A percentile compares a stretch with the other conserved stretches of the same genome.
Conservation (phyloP, 2,329 filamentous ascomycete species). For the Verticillium klebahnii region DNA sequence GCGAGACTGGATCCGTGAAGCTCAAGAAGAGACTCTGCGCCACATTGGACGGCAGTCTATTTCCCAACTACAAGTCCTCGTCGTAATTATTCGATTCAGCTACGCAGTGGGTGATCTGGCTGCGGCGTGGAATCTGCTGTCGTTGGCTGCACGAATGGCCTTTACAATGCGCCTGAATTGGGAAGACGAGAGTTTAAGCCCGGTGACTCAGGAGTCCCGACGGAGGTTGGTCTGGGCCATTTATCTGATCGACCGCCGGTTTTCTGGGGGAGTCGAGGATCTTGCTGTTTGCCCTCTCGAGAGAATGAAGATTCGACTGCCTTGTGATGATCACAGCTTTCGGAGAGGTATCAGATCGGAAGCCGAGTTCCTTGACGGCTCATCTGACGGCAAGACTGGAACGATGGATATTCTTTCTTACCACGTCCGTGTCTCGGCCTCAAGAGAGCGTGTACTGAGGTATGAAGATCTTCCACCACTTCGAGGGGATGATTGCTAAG, state of each 20-base stretch:
- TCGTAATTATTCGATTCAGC: slow-evolving; percentile 15
- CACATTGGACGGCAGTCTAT: not conserved
- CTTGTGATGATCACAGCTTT: slow-evolving; percentile 18
- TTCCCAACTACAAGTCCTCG: slow-evolving; percentile 15
- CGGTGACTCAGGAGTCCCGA: slow-evolving; percentile 16
- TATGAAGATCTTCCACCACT: not conserved
- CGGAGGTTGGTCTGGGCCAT: slow-evolving; percentile 22
- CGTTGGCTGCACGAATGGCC: slow-evolving; percentile 16
- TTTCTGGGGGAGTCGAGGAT: slow-evolving; percentile 23
- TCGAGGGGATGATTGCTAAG: not conserved
- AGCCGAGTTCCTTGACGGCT: not conserved
- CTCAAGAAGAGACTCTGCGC: slow-evolving; percentile 7
- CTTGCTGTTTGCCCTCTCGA: slow-evolving; percentile 18
- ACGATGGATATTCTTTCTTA: not conserved
- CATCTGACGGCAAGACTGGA: not conserved
- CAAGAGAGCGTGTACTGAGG: not conserved
- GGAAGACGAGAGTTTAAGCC: slow-evolving; percentile 11
- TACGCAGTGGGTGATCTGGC: slow-evolving; percentile 5
- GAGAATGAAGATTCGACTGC: slow-evolving; percentile 19
- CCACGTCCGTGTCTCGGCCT: not conserved
- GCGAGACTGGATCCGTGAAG: slow-evolving; percentile 15
- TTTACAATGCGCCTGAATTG: slow-evolving; percentile 22
- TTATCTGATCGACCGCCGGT: slow-evolving; percentile 16
- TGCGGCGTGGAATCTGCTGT: slow-evolving; percentile 18
- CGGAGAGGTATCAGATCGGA: slow-evolving; percentile 17